Evolutionary conservation across 495 filamentous ascomycete species (phyloP), one percentile per base, ranked within the genome.

Genomic region (Penicillium atrosanguineum): DNA sequence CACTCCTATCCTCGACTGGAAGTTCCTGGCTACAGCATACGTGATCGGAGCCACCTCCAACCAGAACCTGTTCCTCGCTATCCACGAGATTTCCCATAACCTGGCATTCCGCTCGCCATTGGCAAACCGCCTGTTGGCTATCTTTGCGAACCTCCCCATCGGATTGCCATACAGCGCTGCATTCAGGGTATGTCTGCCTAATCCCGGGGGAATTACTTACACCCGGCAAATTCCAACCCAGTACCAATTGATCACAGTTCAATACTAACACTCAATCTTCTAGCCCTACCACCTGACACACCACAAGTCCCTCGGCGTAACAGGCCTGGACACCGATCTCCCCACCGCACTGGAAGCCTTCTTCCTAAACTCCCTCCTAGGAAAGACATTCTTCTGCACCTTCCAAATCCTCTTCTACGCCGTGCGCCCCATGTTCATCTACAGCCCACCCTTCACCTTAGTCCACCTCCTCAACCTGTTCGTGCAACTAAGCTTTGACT

Each of bases 321-420:
- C 94, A 57, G 95, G 95, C 44, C 84, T 97, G 42, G 95, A 99
- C 72, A 95, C 92, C 46, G 95, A 99, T 61, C 86, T 99, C 3
- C 95, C 95, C 9, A 97, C 95, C 26, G 82, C 88, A 55, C 69
- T 95, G 40, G 95, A 99, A 75, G 95, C 91, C 60, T 69, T 96
- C 68, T 87, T 97, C 71, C 87, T 99, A 56, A 87, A 97, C 79
- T 95, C 90, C n/a, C 81, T 99, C 64, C 82, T 92, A 16, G 95
- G 95, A 61, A 99, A 99, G 69, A 88, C 95, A 55, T 97, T 99
- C 80, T 99, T 99, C 83, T 95, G 89, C 78, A 97, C 95, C 60
- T 97, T 97, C 77, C 95, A 99, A 73, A 97, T 99, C 69, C 78
- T 99, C 66, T 99, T 99, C 83, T 99, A 99, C 79, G 95, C 95